These are phyloP conservation scores for Rhodotorula sphaerocarpa DNA, from an alignment of 768 basidiomycete species.

Conservation along the genomic window DNA sequence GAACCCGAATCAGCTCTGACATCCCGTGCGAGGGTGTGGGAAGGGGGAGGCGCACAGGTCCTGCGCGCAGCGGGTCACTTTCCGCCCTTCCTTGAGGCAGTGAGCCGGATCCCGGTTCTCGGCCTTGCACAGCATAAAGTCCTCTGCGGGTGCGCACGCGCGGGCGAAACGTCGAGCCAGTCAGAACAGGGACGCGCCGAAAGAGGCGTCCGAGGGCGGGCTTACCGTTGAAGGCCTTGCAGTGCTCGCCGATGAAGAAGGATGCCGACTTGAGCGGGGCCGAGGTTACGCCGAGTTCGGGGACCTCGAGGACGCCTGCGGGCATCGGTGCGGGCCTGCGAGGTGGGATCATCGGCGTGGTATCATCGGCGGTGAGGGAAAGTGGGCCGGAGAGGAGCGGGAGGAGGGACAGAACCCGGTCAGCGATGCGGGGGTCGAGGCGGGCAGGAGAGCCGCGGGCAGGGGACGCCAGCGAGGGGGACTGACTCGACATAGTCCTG, in stretches of 20 bases:
- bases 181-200: too few species aligned
- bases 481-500: constrained; percentile 35
- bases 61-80: constrained; percentile 88
- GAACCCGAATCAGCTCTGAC: too few species aligned
- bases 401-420: neutral
- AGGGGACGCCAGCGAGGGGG: too few species aligned
- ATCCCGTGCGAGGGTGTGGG: too few species aligned
- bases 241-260: constrained; percentile 92
- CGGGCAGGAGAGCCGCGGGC: too few species aligned
- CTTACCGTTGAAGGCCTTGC: constrained; percentile 90
- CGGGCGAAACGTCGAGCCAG: neutral
- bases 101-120: constrained; percentile 83
- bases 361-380: neutral
- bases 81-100: constrained; percentile 89
- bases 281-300: constrained; percentile 80
- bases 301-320: constrained; percentile 59
- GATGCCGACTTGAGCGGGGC: constrained; percentile 91
- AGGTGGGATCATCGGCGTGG: constrained; percentile 41
- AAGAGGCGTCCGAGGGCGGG: neutral
- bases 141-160: constrained; percentile 51
- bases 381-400: neutral
- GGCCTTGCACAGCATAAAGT: constrained; percentile 95
- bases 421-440: neutral
- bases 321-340: constrained; percentile 44
- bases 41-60: constrained; percentile 61